Percentiles rank a stretch among this genome's conserved stretches.
Conservation (phyloP, 306 rosid species). For the Vigna angularis region DNA sequence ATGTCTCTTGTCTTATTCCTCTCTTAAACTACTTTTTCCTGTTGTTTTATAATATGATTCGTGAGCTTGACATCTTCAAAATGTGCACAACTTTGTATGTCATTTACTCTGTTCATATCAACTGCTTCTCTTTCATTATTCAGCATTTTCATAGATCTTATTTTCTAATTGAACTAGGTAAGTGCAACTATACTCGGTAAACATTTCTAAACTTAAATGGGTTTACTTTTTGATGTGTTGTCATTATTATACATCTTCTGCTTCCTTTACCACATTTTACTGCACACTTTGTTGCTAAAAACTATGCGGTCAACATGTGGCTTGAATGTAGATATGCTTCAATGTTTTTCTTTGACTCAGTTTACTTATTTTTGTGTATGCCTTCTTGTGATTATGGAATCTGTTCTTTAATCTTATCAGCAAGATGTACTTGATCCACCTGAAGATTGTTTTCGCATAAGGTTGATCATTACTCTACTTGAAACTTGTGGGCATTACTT, state of each 20-base stretch:
- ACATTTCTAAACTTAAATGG: neutral
- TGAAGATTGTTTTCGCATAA: constrained; percentile 94
- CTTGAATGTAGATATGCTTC: neutral
- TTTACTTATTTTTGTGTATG: constrained; percentile 15
- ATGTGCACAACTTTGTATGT: neutral
- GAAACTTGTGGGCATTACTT: constrained; percentile 99
- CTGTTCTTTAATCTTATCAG: constrained; percentile 57
- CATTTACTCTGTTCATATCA: neutral
- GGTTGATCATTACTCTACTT: constrained; percentile 94
- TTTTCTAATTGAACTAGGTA: neutral
- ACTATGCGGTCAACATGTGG: neutral
- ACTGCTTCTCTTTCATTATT: neutral
- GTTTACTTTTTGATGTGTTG: neutral
- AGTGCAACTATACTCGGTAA: neutral
- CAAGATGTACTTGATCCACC: constrained; percentile 94
- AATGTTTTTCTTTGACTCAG: constrained; percentile 3
- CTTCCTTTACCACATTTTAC: neutral
- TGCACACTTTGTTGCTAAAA: neutral
- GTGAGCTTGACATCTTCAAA: too few relatives aligned
- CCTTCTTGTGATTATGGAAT: constrained; percentile 40
- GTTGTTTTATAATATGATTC: neutral
- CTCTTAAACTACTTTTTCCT: neutral
- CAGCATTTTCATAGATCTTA: neutral
- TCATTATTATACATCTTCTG: constrained; percentile 7
- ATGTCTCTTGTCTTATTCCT: neutral